Evolutionary conservation across 2,329 filamentous ascomycete genomes (phyloP).

Genomic region (Stagonosporopsis tanaceti): DNA sequence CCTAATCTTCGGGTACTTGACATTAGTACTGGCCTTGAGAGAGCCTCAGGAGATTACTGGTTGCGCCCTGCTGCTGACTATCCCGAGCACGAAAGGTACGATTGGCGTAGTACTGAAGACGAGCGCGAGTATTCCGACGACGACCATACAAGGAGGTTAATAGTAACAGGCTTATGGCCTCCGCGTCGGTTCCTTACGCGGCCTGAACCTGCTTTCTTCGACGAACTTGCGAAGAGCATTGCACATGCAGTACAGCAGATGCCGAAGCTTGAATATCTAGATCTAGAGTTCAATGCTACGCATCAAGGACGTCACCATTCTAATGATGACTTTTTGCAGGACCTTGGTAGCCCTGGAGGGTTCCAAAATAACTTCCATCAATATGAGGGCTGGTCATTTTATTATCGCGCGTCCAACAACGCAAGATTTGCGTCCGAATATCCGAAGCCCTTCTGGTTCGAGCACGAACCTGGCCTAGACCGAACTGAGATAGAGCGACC

Average conservation of each 20-base stretch:
- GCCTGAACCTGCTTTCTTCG: constrained; percentile 1
- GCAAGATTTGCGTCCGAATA: too few species aligned
- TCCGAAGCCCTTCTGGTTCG: too few species aligned
- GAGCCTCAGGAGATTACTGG: too few species aligned
- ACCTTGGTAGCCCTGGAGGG: too few species aligned
- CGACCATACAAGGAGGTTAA: background rate
- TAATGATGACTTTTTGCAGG: too few species aligned
- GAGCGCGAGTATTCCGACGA: background rate
- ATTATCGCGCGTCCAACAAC: too few species aligned
- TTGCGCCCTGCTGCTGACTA: too few species aligned
- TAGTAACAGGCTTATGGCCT: background rate
- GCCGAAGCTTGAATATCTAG: constrained; percentile 4
- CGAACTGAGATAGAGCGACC: too few species aligned
- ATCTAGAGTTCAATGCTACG: constrained; percentile 3
- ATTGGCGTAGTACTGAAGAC: background rate
- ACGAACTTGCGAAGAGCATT: constrained; percentile 4
- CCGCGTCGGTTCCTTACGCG: background rate
- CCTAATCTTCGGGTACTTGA: constrained; percentile 1
- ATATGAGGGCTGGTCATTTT: too few species aligned
- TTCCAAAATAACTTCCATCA: too few species aligned
- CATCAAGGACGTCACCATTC: background rate
- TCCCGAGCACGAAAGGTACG: background rate
- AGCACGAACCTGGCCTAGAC: too few species aligned
- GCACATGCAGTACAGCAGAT: constrained; percentile 1
- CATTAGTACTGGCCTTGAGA: background rate